Base-by-base conservation (phyloP, 2,329 filamentous ascomycete genomes). In the Pyrenochaeta sp. region DNA sequence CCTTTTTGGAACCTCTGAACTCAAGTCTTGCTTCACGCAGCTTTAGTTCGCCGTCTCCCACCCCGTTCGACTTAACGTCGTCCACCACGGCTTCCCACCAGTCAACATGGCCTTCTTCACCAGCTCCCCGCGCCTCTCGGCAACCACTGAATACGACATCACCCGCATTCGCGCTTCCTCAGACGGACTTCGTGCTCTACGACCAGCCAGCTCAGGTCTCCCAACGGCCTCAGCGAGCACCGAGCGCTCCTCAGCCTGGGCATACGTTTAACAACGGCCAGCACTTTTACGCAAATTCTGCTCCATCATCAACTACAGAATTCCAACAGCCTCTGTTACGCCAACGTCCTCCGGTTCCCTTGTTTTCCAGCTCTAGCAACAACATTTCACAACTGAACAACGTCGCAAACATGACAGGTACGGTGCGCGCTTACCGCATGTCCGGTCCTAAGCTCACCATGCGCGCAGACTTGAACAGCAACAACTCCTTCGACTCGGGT, bases 181-280 rank as follows among this genome's bases (percentile, higher is more conserved):
- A 86, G 74, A 84, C 89, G 84, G 90, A 93, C 88, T 93, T 93
- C 78, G 88, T 91, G 81, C 87, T 93, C 84, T 91, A 89, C 88
- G 80, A 84, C 71, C 80, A 83, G 72, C 77, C 77, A 65, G 69
- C 78, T 64, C 78, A 66, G 73, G 74, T 69, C 74, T 75, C 73
- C 52, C 76, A 73, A 62, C 80, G 74, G 70, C 79, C 79, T 62
- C 73, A 65, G 78, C 83, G 81, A 81, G 80, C 79, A 77, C 82
- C 81, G 74, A 81, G 78, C 80, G 81, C 76, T 82, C 80, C 76
- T 80, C 82, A 77, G 79, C 82, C 75, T 83, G 82, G 72, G 80
- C 82, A 73, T 84, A 83, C 80, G 84, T 88, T 87, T 83, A 85
- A 84, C 79, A 78, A 80, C 76, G 75, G 80, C 78, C 81, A 83